Evolutionary conservation across 768 basidiomycete genomes (phyloP).

Genomic region (Leccinellum luteum): DNA sequence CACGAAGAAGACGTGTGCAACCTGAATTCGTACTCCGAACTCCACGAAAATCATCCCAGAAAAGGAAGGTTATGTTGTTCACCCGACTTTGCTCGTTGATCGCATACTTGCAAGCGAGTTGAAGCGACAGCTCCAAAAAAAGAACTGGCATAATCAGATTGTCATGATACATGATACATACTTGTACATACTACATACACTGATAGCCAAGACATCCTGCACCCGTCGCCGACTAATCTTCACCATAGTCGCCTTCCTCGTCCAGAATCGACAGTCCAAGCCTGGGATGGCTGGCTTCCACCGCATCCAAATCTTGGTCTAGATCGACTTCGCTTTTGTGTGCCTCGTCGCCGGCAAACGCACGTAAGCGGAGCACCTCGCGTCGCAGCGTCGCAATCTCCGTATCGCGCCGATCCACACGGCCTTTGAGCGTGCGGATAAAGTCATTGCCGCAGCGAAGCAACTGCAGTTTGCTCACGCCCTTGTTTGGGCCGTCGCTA

Average conservation of each 20-base stretch:
- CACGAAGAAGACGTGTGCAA: background rate
- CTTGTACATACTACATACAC: constrained; percentile 7
- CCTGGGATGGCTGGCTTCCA: constrained; percentile 19
- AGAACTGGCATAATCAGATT: constrained; percentile 7
- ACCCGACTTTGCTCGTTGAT: background rate
- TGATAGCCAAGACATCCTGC: background rate
- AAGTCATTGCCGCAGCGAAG: constrained; percentile 90
- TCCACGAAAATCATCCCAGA: constrained; percentile 27
- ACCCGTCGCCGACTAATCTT: constrained; percentile 14
- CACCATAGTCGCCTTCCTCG: constrained; percentile 34
- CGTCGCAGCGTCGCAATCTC: constrained; percentile 67
- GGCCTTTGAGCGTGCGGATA: constrained; percentile 70
- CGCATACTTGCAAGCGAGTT: background rate
- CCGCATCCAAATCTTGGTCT: constrained; percentile 31
- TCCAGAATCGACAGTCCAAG: constrained; percentile 27
- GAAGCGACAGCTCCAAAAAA: background rate
- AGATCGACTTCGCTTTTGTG: constrained; percentile 25
- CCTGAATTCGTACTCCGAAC: constrained; percentile 21
- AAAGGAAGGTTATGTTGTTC: constrained; percentile 9
- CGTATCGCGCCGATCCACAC: constrained; percentile 75
- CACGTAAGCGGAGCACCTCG: constrained; percentile 63
- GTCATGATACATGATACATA: constrained; percentile 9
- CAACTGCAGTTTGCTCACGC: constrained; percentile 90
- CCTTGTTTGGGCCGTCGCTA: constrained; percentile 90
- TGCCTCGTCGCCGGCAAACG: constrained; percentile 26